A percentile compares a stretch with the other conserved stretches of the same genome.
These are phyloP conservation scores for Fusarium sp. DNA, from an alignment of 2,329 filamentous ascomycete genomes.

Conservation along the genomic window DNA sequence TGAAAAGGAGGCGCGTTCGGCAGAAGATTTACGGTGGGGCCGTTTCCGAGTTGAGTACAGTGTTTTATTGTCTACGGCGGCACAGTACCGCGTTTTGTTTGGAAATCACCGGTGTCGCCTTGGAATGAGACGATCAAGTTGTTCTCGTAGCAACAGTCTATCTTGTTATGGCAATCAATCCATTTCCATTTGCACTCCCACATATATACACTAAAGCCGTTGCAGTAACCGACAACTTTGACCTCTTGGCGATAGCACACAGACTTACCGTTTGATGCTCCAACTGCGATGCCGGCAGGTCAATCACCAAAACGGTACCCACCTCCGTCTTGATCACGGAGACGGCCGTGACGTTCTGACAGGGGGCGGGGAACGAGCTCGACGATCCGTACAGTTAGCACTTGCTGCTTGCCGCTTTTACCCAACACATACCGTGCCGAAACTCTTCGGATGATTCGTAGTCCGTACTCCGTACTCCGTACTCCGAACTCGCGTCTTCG, in stretches of 20 bases:
- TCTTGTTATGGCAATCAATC: neutral
- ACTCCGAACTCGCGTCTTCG: neutral
- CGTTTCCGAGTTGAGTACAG: constrained; percentile 31
- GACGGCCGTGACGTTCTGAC: constrained; percentile 25
- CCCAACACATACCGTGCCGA: neutral
- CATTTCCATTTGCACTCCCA: neutral
- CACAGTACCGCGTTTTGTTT: constrained; percentile 20
- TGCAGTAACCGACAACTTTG: neutral
- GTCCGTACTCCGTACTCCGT: constrained; percentile 10
- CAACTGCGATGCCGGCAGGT: constrained; percentile 20
- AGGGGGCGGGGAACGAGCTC: constrained; percentile 30
- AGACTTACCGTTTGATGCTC: constrained; percentile 6
- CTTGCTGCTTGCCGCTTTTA: constrained; percentile 16
- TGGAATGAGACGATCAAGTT: neutral
- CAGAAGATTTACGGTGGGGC: constrained; percentile 32
- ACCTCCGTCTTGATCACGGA: constrained; percentile 39
- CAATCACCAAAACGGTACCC: constrained; percentile 33
- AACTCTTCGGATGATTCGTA: constrained; percentile 1
- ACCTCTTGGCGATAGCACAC: neutral
- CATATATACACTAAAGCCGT: neutral
- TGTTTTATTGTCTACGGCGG: neutral
- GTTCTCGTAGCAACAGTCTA: neutral
- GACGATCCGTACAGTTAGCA: constrained; percentile 20
- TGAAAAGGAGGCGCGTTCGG: constrained; percentile 31
- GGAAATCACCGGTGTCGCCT: neutral